A percentile compares a stretch with the other conserved stretches of the same genome.
Evolutionary conservation across 768 basidiomycete species (phyloP).

Genomic region (Boletellus sp.): DNA sequence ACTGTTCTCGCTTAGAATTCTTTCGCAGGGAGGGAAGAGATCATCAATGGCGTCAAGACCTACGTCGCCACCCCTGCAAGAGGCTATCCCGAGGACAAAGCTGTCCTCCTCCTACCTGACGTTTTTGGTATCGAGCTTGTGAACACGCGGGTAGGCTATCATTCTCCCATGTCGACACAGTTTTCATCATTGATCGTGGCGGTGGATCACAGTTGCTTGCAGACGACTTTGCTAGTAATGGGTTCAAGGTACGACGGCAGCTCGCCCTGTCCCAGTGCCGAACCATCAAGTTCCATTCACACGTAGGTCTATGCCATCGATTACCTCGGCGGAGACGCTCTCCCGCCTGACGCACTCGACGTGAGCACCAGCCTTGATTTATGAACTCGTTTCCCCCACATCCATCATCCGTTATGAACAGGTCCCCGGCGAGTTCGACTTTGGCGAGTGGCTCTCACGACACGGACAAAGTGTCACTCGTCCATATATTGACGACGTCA

Average conservation of each 20-base stretch:
- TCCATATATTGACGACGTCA: slow-evolving; percentile 52
- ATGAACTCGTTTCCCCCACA: not conserved
- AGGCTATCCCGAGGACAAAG: slow-evolving; percentile 54
- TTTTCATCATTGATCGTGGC: not conserved
- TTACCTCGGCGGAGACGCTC: slow-evolving; percentile 28
- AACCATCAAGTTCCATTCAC: no score
- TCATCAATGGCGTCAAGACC: slow-evolving; percentile 44
- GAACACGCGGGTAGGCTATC: slow-evolving; percentile 42
- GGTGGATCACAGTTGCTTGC: slow-evolving; percentile 34
- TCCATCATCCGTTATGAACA: not conserved
- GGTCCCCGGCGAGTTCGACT: slow-evolving; percentile 18
- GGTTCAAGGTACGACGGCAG: slow-evolving; percentile 29
- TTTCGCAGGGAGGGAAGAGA: slow-evolving; percentile 40
- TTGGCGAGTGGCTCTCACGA: slow-evolving; percentile 35
- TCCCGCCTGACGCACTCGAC: slow-evolving; percentile 13
- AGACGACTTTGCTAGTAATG: slow-evolving; percentile 42
- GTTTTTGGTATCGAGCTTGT: slow-evolving; percentile 46
- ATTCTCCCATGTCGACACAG: not conserved
- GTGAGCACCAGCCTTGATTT: not conserved
- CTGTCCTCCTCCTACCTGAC: slow-evolving; percentile 52
- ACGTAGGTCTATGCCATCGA: slow-evolving; percentile 23
- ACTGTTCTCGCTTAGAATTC: not conserved
- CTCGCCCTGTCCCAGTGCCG: no score
- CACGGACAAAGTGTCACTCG: slow-evolving; percentile 43
- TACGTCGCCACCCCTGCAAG: slow-evolving; percentile 53